These are phyloP conservation scores for Helotiales sp. DNA, from an alignment of 2,329 filamentous ascomycete species.

Conservation along the genomic window DNA sequence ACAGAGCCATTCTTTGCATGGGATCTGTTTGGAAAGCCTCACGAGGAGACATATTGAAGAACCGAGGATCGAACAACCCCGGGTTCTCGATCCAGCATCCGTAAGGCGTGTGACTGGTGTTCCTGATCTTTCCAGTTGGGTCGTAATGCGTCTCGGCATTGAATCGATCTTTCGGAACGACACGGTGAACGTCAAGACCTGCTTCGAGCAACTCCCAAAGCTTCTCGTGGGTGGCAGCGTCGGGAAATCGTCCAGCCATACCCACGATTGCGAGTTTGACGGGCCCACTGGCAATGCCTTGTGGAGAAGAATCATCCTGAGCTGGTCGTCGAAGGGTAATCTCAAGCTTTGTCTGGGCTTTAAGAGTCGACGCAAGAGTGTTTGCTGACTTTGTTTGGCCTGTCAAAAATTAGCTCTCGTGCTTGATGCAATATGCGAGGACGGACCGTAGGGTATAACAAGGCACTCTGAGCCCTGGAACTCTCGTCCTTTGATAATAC, in stretches of 20 bases:
- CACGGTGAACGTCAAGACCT: slow-evolving; percentile 72
- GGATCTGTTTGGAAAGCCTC: slow-evolving; percentile 81
- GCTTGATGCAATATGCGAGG: background rate
- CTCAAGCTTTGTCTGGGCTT: slow-evolving; percentile 43
- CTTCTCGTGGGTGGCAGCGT: slow-evolving; percentile 67
- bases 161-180: slow-evolving; percentile 68
- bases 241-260: slow-evolving; percentile 76
- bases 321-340: slow-evolving; percentile 43
- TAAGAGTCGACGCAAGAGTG: slow-evolving; percentile 46
- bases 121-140: slow-evolving; percentile 69
- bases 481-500: slow-evolving; percentile 43
- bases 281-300: slow-evolving; percentile 42
- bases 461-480: slow-evolving; percentile 44
- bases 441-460: slow-evolving; percentile 47
- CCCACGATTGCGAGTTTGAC: slow-evolving; percentile 84
- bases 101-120: slow-evolving; percentile 75
- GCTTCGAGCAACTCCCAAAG: slow-evolving; percentile 76
- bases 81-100: slow-evolving; percentile 73
- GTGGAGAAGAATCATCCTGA: background rate
- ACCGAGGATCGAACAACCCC: slow-evolving; percentile 76
- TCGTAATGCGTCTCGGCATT: slow-evolving; percentile 71
- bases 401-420: slow-evolving; percentile 13
- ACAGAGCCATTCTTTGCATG: slow-evolving; percentile 74
- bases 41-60: slow-evolving; percentile 85
- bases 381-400: slow-evolving; percentile 51